Evolutionary conservation across 108 stramenopile genomes (phyloP), one percentile per base, ranked within the genome.

Genomic region (Stephanodiscus minutulus): DNA sequence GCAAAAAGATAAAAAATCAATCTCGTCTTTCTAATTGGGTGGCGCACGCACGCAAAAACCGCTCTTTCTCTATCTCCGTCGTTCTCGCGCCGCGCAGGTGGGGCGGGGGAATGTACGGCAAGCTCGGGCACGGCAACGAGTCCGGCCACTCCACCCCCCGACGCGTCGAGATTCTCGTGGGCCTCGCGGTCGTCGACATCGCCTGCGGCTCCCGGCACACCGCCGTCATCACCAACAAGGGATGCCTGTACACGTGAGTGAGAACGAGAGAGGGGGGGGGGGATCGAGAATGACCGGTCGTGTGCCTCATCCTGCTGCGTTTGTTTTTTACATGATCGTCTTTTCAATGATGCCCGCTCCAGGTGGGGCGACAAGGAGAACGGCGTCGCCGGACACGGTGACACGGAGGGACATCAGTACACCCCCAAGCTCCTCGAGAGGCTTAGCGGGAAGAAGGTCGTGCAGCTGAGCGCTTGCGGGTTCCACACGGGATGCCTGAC

Each of bases 71-170:
- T n/a, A n/a, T n/a, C n/a, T n/a, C n/a, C n/a, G n/a, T n/a, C n/a
- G n/a, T n/a, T n/a, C n/a, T n/a, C n/a, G n/a, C n/a, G n/a, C n/a
- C n/a, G n/a, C 20, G 17, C 47, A 69, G 67, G 48, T 72, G 91
- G 92, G 96, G 96, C 57, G 97, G 97, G 2, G 97, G 97, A 39
- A 97, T 97, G 97, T 97, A 97, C 75, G 97, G 97, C 1, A 97
- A 97, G 76, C 77, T 94, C 29, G 97, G 97, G 35, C 97, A 97
- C 74, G 97, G 97, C 27, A 95, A 93, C 66, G 97, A 97, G 84
- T 77, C 72, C 8, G 97, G 97, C 11, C 92, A 93, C 81, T 90
- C 92, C n/a, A 91, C 89, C 29, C 97, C 97, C 13, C 85, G 91
- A 66, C 77, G 89, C 47, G 97, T 98, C 22, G 92, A 97, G 64